Conservation (phyloP, 495 filamentous ascomycete species). For the Xylona heveae region DNA sequence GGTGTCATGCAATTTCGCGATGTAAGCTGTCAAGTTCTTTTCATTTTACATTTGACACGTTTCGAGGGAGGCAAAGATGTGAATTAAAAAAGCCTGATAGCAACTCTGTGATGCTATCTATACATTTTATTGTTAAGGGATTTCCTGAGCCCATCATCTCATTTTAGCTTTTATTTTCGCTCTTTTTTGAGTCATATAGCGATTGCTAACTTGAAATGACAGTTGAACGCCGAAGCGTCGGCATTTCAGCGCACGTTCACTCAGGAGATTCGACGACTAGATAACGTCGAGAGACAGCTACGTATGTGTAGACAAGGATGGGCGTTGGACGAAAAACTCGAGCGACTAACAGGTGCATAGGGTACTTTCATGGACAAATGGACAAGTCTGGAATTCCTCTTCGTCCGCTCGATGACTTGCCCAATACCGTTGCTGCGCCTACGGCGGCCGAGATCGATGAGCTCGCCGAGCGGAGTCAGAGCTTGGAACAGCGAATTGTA, state of each 20-base stretch:
- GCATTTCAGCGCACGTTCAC: conserved; percentile 97
- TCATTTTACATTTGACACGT: no score
- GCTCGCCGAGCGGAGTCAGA: conserved; percentile 75
- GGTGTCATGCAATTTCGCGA: conserved; percentile 92
- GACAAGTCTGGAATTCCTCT: conserved; percentile 73
- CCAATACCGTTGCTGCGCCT: conserved; percentile 64
- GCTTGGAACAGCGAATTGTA: conserved; percentile 73
- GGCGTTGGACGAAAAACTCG: not conserved
- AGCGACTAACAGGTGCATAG: conserved; percentile 19
- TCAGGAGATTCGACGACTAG: conserved; percentile 85
- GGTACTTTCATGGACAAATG: conserved; percentile 87
- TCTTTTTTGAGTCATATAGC: no score
- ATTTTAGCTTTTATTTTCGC: no score
- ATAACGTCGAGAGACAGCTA: conserved; percentile 95
- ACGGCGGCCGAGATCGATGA: conserved; percentile 88
- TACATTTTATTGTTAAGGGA: not conserved
- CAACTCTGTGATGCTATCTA: not conserved
- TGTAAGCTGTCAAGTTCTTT: conserved; percentile 29
- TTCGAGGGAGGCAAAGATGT: no score
- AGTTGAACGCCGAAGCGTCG: conserved; percentile 81
- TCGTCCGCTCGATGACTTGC: conserved; percentile 66
- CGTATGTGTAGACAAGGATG: conserved; percentile 32
- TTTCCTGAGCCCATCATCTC: conserved; percentile 3
- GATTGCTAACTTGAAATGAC: conserved; percentile 10
- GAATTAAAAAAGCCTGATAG: not conserved